These are phyloP conservation scores for Piedraia hortae DNA, from an alignment of 2,329 filamentous ascomycete species.

Conservation along the genomic window DNA sequence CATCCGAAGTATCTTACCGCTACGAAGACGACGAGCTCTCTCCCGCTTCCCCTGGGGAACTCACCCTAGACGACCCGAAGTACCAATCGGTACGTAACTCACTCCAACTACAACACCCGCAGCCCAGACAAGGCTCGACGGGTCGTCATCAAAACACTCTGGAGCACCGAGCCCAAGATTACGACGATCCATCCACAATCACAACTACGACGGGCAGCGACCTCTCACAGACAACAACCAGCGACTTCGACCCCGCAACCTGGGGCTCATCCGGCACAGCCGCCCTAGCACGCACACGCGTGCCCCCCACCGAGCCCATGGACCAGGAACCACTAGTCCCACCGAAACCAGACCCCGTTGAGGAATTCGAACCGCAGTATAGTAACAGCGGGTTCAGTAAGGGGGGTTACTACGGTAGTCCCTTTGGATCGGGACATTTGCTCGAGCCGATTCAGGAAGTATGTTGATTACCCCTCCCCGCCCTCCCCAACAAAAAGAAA, in stretches of 20 bases:
- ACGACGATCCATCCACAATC: constrained; percentile 6
- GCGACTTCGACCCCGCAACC: constrained; percentile 18
- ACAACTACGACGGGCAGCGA: constrained; percentile 13
- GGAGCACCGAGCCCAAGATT: constrained; percentile 38
- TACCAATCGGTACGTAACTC: constrained; percentile 63
- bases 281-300: constrained; percentile 10
- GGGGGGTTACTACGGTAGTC: constrained; percentile 11
- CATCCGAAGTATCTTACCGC: constrained; percentile 21
- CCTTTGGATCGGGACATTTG: constrained; percentile 13
- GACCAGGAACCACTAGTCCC: constrained; percentile 25
- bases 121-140: constrained; percentile 45
- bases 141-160: constrained; percentile 46
- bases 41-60: constrained; percentile 7
- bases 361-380: constrained; percentile 9
- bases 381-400: constrained; percentile 12
- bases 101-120: constrained; percentile 51
- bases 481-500: no score
- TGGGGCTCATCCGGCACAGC: constrained; percentile 18
- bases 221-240: constrained; percentile 11
- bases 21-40: constrained; percentile 4
- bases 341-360: constrained; percentile 8
- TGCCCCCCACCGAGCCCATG: constrained; percentile 6
- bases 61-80: constrained; percentile 34
- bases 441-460: constrained; percentile 25
- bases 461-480: no score